Evolutionary conservation across 2,329 filamentous ascomycete genomes (phyloP), one percentile per base, ranked within the genome.

Genomic region (Alternaria sp.): DNA sequence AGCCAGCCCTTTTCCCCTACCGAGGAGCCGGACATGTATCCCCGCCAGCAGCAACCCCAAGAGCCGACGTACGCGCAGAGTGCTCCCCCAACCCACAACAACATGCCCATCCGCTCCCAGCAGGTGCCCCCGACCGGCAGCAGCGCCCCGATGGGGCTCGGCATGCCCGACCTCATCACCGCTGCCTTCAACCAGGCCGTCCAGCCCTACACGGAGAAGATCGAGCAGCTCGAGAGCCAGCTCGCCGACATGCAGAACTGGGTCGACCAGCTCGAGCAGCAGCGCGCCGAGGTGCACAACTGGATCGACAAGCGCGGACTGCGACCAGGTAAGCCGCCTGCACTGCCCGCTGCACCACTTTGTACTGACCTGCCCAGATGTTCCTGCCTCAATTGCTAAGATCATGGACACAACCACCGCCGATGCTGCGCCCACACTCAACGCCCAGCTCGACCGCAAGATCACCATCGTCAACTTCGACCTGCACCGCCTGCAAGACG

Each of bases 401-500:
- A 82, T 83, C 63, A 86, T 86, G 84, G 84, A 86, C 73, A 78
- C 78, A 25, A 80, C 83, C 49, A 82, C 81, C 6, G 81, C 83
- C 19, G 81, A 84, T 65, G 83, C 83, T 21, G 84, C 84, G 32
- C 76, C 80, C 32, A 85, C 84, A 2, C 82, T 86, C 65, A 85
- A 85, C 72, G 84, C 83, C n/a, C 84, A 86, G 72, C 83, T 86
- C 64, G 84, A 86, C 75, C 84, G 84, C 81, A 86, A 86, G 70
- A 86, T 86, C 77, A 86, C 84, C 40, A 86, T 86, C 59, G 84
- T 86, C 59, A 86, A 86, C 78, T 86, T 86, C 73, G 84, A 86
- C 72, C 83, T 86, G 4, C 84, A 86, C 79, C 83, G 84, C 55
- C 80, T 86, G 50, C 84, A 86, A 73, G 84, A 86, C 74, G 84